phyloP scores from a whole-genome alignment of 768 basidiomycete genomes.

The Tylopilus felleus region DNA sequence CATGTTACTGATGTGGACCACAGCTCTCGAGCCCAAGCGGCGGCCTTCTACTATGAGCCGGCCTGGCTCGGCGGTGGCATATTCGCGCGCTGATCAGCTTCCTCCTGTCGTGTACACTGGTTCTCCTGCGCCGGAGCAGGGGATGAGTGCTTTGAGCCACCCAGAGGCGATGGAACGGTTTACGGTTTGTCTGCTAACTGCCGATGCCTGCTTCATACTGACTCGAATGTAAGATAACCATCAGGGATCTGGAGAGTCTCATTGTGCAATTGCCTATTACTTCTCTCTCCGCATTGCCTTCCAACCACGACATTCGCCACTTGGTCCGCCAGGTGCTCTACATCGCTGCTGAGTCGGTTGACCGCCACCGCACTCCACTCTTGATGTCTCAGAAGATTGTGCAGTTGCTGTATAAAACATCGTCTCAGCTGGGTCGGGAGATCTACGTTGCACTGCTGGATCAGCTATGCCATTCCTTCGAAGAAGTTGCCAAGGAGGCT shows the following conservation, averaged over 20 bases:
- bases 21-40: conserved; percentile 57
- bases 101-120: conserved; percentile 49
- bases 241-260: conserved; percentile 74
- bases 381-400: conserved; percentile 97
- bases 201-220: neutral
- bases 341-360: conserved; percentile 74
- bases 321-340: conserved; percentile 80
- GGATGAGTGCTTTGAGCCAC: conserved; percentile 51
- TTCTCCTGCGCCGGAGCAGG: conserved; percentile 61
- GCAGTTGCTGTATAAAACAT: conserved; percentile 88
- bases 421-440: conserved; percentile 82
- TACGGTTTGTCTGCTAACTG: conserved; percentile 42
- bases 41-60: conserved; percentile 50
- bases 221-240: conserved; percentile 18
- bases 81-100: conserved; percentile 46
- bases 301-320: conserved; percentile 83
- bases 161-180: conserved; percentile 91
- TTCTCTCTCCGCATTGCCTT: conserved; percentile 66
- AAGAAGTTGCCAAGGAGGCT: conserved; percentile 94
- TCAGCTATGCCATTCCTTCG: conserved; percentile 82
- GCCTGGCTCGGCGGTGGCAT: conserved; percentile 69
- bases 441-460: conserved; percentile 89
- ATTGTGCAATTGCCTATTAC: conserved; percentile 72
- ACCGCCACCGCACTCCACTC: conserved; percentile 83
- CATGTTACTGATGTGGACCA: conserved; percentile 11